Base-by-base conservation (phyloP, 805 yeast species). In the Candida railenensis region DNA sequence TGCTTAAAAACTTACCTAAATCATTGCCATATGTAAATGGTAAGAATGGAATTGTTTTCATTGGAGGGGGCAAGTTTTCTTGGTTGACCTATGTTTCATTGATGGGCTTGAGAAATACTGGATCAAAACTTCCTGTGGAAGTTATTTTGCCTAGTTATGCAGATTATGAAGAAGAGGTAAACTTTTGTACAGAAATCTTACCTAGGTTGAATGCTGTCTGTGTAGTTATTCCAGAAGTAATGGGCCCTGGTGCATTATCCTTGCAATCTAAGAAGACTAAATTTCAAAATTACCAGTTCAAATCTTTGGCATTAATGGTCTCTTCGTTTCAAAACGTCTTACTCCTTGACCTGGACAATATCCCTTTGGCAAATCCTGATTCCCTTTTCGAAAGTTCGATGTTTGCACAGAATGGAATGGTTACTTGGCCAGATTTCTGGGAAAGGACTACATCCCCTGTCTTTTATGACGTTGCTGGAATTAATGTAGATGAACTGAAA, bases 261-360 rank as follows among this genome's bases (percentile, higher is more conserved):
- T 8, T 7, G 12, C 34, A 15, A 20, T 3, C 16, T 9, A 42
- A 52, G 3, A 53, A 55, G 43, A 52, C 59, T 38, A 19, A 56
- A 46, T 22, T 54, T 54, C 41, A 56, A 44, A 74, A 73, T 5
- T 73, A 70, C 48, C 77, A 69, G 47, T 53, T 62, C 46, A 73
- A 73, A 48, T 61, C 67, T 1, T 57, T 77, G 33, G 80, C 79
- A n/a, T 52, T 77, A 22, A 53, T 76, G 44, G 66, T 71, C 1
- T 73, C 80, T 11, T 65, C 74, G 2, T 77, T 77, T 52, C 74
- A 75, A 48, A 69, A 74, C 42, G 69, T 66, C 22, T 56, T 77
- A 11, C 61, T 73, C 37, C 53, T 77, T 34, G 82, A 77, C 53
- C 71, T 80, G 8, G 82, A 77, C 54, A 71, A 72, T 45, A 61